Percentiles rank a stretch among this genome's conserved stretches.
Evolutionary conservation across 1,284 basidiomycete species (phyloP).

Genomic region (Dichomitus squalens): DNA sequence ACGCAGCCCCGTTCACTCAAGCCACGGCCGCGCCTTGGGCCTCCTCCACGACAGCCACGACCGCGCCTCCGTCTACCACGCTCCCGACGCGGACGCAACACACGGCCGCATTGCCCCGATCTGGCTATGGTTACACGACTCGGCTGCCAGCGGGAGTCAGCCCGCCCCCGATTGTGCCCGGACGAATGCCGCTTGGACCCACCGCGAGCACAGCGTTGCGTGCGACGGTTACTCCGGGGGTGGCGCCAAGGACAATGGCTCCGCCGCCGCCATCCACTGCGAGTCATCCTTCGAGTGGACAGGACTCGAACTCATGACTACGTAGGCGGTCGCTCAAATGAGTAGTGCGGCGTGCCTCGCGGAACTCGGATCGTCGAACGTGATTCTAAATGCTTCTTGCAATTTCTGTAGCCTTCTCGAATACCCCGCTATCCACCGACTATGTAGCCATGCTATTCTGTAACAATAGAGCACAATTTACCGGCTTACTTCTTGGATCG

Average conservation of each 20-base stretch:
- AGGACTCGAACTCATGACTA: neutral
- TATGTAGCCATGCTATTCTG: too few species aligned
- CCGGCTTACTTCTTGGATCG: too few species aligned
- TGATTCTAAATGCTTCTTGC: neutral
- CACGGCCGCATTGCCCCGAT: neutral
- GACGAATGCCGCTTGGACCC: constrained; percentile 28
- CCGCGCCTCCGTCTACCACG: neutral
- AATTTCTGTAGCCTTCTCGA: neutral
- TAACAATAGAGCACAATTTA: too few species aligned
- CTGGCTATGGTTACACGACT: neutral
- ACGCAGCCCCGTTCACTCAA: constrained; percentile 22
- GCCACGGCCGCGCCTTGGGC: constrained; percentile 11
- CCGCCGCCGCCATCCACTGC: constrained; percentile 13
- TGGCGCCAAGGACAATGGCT: constrained; percentile 7
- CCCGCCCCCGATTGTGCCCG: constrained; percentile 19
- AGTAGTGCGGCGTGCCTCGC: neutral
- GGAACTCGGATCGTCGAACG: neutral
- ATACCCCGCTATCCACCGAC: too few species aligned
- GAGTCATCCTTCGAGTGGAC: neutral
- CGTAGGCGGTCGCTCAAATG: neutral
- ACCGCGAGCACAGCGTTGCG: constrained; percentile 26
- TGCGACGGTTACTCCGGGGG: constrained; percentile 5
- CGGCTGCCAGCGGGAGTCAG: neutral
- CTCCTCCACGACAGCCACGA: too few species aligned
- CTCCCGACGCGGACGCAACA: neutral